phyloP scores from a whole-genome alignment of 1,139 yeast species.

The Entelexis sorbosivorans region DNA sequence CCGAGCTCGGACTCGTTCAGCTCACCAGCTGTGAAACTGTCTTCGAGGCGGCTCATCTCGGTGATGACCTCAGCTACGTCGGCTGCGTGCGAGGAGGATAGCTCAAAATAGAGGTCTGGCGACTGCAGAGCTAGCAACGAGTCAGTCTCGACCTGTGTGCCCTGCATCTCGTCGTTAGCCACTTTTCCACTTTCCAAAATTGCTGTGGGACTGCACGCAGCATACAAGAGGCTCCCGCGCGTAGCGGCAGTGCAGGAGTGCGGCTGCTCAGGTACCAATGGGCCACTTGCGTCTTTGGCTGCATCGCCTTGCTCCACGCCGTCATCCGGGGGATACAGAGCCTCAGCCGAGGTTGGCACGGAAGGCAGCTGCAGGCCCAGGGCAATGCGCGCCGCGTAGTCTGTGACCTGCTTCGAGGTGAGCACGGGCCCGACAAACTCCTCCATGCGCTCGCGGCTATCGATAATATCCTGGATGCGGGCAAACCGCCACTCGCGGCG shows the following conservation, averaged over 20 bases:
- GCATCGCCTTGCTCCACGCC: too few species aligned
- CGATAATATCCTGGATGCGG: neutral
- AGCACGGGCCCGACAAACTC: neutral
- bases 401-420: neutral
- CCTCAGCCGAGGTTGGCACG: neutral
- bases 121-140: too few species aligned
- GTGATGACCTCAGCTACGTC: neutral
- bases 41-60: neutral
- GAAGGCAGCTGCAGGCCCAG: neutral
- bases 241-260: too few species aligned
- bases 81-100: neutral
- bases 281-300: too few species aligned
- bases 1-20: neutral
- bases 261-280: too few species aligned
- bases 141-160: too few species aligned
- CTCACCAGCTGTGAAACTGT: neutral
- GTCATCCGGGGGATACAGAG: neutral
- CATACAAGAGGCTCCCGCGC: too few species aligned
- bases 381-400: neutral
- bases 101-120: too few species aligned
- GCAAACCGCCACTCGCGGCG: constrained; percentile 2
- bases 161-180: too few species aligned
- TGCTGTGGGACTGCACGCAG: too few species aligned
- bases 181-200: too few species aligned
- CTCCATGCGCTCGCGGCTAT: neutral